Conservation (phyloP, 2,329 filamentous ascomycete genomes). For the Verticillium alfalfae region DNA sequence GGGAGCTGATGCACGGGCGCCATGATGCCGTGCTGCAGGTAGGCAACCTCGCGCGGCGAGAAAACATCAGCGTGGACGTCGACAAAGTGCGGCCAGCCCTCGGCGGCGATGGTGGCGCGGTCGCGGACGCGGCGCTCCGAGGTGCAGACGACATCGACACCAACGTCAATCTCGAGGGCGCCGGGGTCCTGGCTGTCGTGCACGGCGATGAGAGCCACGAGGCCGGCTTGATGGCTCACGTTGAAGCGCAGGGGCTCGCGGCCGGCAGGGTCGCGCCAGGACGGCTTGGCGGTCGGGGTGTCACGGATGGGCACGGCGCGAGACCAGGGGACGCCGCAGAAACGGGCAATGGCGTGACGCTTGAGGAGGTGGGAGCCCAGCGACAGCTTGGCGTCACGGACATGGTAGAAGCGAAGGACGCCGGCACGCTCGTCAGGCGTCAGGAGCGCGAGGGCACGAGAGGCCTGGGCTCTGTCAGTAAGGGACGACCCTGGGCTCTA, state of each 20-base stretch:
- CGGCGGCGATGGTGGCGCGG: conserved; percentile 42
- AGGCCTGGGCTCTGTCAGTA: conserved; percentile 33
- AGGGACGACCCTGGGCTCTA: not conserved
- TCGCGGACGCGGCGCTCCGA: conserved; percentile 63
- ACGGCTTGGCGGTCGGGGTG: conserved; percentile 43
- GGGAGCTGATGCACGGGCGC: conserved; percentile 10
- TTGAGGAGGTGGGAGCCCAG: conserved; percentile 71
- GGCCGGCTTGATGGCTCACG: conserved; percentile 70
- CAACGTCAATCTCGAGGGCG: conserved; percentile 31
- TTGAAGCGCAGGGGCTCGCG: conserved; percentile 59
- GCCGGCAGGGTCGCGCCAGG: conserved; percentile 43
- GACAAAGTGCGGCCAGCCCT: conserved; percentile 63
- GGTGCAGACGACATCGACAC: conserved; percentile 72
- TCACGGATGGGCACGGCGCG: conserved; percentile 52
- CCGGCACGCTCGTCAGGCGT: conserved; percentile 47
- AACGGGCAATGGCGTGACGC: conserved; percentile 59
- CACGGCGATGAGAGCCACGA: conserved; percentile 62
- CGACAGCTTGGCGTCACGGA: conserved; percentile 69
- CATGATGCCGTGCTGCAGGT: conserved; percentile 48
- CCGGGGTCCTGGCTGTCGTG: conserved; percentile 23
- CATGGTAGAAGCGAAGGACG: conserved; percentile 58
- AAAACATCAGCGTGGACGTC: conserved; percentile 70
- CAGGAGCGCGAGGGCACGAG: conserved; percentile 48
- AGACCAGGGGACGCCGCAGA: conserved; percentile 55
- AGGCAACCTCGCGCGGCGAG: conserved; percentile 51